Percentiles rank a stretch among this genome's conserved stretches.
phyloP scores from a whole-genome alignment of 1,139 yeast genomes.

The Pichia sp. region DNA sequence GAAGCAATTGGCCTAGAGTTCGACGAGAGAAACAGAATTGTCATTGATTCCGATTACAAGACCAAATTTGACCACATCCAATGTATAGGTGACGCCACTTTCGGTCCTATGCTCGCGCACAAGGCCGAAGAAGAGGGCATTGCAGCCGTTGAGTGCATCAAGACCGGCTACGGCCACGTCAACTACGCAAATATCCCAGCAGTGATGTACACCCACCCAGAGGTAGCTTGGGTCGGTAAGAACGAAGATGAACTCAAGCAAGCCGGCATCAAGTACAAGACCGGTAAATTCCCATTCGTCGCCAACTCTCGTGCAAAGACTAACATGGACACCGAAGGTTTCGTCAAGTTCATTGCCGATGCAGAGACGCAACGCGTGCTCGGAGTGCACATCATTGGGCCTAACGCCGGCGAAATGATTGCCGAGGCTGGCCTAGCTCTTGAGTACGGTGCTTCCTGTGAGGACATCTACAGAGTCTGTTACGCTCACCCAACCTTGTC shows the following conservation, averaged over 20 bases:
- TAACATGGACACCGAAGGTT: conserved; percentile 93
- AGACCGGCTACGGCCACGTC: conserved; percentile 94
- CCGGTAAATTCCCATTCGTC: conserved; percentile 96
- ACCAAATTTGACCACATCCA: conserved; percentile 91
- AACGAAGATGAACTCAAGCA: conserved; percentile 93
- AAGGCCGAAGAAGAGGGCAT: conserved; percentile 99
- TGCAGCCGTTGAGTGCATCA: conserved; percentile 94
- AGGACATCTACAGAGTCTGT: conserved; percentile 94
- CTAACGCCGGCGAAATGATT: conserved; percentile 99
- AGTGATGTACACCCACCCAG: conserved; percentile 98
- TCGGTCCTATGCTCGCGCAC: conserved; percentile 99
- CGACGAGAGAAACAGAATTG: conserved; percentile 88
- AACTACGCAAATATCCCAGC: conserved; percentile 97
- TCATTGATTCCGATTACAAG: conserved; percentile 89
- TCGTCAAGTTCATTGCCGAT: conserved; percentile 92
- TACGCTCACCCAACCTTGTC: conserved; percentile 98
- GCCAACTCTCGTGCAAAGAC: conserved; percentile 99
- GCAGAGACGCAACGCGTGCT: conserved; percentile 95
- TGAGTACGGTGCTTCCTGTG: conserved; percentile 98
- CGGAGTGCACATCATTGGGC: conserved; percentile 96
- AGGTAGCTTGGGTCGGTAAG: conserved; percentile 99
- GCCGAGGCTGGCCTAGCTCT: conserved; percentile 97
- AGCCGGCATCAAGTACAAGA: conserved; percentile 84
- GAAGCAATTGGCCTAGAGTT: conserved; percentile 85
- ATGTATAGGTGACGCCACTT: conserved; percentile 97